Evolutionary conservation across 2,329 filamentous ascomycete species (phyloP).

Genomic region (Blastomyces percursus): DNA sequence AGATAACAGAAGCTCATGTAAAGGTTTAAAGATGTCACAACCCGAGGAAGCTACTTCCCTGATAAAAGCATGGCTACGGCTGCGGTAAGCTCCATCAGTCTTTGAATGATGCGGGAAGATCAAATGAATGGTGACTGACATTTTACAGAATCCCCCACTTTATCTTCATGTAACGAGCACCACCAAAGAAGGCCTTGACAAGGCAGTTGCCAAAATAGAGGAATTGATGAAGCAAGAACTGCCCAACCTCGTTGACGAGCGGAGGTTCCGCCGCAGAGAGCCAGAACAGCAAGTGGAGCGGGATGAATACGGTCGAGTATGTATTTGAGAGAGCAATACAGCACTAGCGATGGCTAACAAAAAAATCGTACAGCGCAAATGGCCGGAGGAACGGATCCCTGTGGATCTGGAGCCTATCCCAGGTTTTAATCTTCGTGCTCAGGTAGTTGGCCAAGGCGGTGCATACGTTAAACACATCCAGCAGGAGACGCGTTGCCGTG

Average conservation of each 20-base stretch:
- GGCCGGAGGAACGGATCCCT: slow-evolving; percentile 91
- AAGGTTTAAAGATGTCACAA: slow-evolving; percentile 84
- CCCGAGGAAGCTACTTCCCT: slow-evolving; percentile 88
- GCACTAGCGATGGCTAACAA: background rate
- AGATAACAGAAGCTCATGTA: slow-evolving; percentile 49
- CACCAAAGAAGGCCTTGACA: slow-evolving; percentile 79
- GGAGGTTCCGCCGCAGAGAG: slow-evolving; percentile 77
- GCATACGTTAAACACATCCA: slow-evolving; percentile 98
- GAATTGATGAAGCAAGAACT: slow-evolving; percentile 95
- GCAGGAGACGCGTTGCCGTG: slow-evolving; percentile 84
- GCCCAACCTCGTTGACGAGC: slow-evolving; percentile 87
- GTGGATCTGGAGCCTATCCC: slow-evolving; percentile 83
- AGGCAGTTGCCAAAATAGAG: slow-evolving; percentile 77
- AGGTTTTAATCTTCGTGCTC: slow-evolving; percentile 90
- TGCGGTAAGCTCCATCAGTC: slow-evolving; percentile 51
- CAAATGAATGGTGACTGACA: slow-evolving; percentile 3
- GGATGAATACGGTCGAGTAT: slow-evolving; percentile 80
- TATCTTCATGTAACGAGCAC: slow-evolving; percentile 95
- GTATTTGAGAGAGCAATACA: slow-evolving; percentile 17
- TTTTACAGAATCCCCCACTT: slow-evolving; percentile 68
- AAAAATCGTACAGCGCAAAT: slow-evolving; percentile 63
- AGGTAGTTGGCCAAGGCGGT: slow-evolving; percentile 89
- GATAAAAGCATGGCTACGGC: slow-evolving; percentile 97
- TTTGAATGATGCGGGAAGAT: background rate
- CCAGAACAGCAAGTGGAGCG: slow-evolving; percentile 67